A percentile compares a stretch with the other conserved stretches of the same genome.
Conservation (phyloP, 768 basidiomycete genomes). For the Termitomyces sp. region DNA sequence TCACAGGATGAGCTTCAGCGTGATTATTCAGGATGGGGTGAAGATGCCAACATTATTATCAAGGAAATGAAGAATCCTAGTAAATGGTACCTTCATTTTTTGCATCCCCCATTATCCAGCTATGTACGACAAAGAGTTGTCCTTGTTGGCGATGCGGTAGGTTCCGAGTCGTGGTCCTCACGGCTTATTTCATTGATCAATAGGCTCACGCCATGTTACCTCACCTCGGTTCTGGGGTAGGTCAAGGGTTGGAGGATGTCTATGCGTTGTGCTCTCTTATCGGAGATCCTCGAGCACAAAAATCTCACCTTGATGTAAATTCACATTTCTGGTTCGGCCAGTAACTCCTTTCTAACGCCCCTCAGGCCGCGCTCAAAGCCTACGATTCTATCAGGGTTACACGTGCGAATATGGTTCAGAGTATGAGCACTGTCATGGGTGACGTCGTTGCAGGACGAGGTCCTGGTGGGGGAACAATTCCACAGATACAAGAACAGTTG, state of each 20-base stretch:
- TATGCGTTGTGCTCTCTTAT: conserved; percentile 32
- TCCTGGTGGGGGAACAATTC: conserved; percentile 24
- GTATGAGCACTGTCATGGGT: conserved; percentile 38
- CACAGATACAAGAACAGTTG: conserved; percentile 32
- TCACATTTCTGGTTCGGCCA: not conserved
- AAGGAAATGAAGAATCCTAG: conserved; percentile 40
- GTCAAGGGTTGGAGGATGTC: conserved; percentile 56
- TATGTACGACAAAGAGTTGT: conserved; percentile 45
- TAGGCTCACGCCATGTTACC: conserved; percentile 60
- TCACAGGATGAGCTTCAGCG: conserved; percentile 41
- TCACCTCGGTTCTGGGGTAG: conserved; percentile 55
- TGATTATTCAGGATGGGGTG: conserved; percentile 43
- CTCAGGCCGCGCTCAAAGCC: conserved; percentile 41
- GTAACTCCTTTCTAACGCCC: not conserved
- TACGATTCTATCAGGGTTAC: conserved; percentile 44
- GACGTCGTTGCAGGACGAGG: conserved; percentile 42
- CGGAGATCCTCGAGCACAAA: conserved; percentile 35
- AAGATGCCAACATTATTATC: conserved; percentile 38
- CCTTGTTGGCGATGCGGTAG: conserved; percentile 52
- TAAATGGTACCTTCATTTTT: conserved; percentile 51
- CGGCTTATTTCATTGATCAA: not conserved
- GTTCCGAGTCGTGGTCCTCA: conserved; percentile 13
- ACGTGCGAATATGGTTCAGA: conserved; percentile 47
- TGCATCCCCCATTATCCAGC: conserved; percentile 41
- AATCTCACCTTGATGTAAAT: conserved; percentile 39